Conservation (phyloP, 2,329 filamentous ascomycete genomes). For the Sporothrix schenckii region DNA sequence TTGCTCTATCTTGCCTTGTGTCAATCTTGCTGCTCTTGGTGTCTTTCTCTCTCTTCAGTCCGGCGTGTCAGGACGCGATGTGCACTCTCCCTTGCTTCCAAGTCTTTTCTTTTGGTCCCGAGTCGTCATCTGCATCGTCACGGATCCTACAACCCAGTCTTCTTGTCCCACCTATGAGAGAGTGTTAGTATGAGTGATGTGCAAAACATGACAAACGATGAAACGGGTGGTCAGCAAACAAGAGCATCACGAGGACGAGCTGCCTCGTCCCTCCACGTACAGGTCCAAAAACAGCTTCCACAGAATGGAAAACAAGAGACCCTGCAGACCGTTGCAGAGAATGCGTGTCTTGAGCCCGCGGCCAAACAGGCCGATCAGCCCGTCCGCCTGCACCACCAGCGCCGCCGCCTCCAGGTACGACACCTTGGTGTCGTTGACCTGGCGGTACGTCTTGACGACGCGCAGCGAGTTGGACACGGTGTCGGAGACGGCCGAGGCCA, state of each 20-base stretch:
- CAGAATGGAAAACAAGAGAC: slow-evolving; percentile 52
- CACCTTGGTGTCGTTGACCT: slow-evolving; percentile 53
- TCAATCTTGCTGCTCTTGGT: not conserved
- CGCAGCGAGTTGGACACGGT: slow-evolving; percentile 52
- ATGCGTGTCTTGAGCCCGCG: slow-evolving; percentile 53
- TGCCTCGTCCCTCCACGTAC: slow-evolving; percentile 42
- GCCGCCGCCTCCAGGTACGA: slow-evolving; percentile 52
- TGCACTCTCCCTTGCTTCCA: not conserved
- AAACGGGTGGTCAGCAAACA: not conserved
- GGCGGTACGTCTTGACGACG: slow-evolving; percentile 55
- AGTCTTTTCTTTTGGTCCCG: not conserved
- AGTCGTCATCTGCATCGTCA: not conserved
- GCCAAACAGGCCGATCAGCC: slow-evolving; percentile 49
- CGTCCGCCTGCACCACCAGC: slow-evolving; percentile 48
- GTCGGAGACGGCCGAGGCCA: slow-evolving; percentile 51
- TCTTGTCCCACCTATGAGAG: slow-evolving; percentile 22
- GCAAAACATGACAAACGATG: not conserved
- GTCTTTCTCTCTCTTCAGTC: not conserved
- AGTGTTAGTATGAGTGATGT: slow-evolving; percentile 6
- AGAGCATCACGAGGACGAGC: not conserved
- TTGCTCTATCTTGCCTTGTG: not conserved
- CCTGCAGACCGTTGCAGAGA: slow-evolving; percentile 53
- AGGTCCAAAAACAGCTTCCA: slow-evolving; percentile 55
- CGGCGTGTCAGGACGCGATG: slow-evolving; percentile 19
- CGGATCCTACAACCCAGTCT: slow-evolving; percentile 24